Percentiles rank a stretch among this genome's conserved stretches.
phyloP scores from a whole-genome alignment of 768 basidiomycete genomes.

The Trametopsis cervina region DNA sequence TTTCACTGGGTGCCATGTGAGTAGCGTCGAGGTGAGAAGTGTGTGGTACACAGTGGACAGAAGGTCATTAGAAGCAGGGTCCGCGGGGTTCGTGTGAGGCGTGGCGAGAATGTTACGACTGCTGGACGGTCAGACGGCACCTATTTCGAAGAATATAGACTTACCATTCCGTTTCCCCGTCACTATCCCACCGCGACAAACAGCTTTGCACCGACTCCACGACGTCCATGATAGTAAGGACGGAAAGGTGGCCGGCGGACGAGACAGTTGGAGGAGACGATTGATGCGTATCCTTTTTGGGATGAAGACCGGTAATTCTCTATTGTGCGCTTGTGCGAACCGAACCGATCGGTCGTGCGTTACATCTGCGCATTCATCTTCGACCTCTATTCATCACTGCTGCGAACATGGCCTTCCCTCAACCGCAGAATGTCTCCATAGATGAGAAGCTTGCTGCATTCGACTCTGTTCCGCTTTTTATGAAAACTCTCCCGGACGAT shows the following conservation, averaged over 20 bases:
- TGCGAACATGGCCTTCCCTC: slow-evolving; percentile 13
- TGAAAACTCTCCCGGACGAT: slow-evolving; percentile 80
- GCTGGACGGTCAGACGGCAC: slow-evolving; percentile 11
- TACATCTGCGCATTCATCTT: no score
- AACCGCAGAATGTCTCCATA: slow-evolving; percentile 14
- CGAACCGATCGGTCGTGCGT: no score
- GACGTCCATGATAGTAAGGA: slow-evolving; percentile 44
- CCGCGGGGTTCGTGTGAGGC: slow-evolving; percentile 52
- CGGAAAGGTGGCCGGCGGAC: slow-evolving; percentile 1
- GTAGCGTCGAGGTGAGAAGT: slow-evolving; percentile 50
- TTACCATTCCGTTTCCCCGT: slow-evolving; percentile 61
- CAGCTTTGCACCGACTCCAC: slow-evolving; percentile 43
- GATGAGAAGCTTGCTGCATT: slow-evolving; percentile 37
- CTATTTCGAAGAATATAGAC: slow-evolving; percentile 18
- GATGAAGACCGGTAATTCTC: not conserved
- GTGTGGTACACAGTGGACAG: slow-evolving; percentile 67
- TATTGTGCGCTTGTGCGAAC: not conserved
- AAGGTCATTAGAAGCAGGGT: slow-evolving; percentile 44
- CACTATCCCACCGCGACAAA: slow-evolving; percentile 47
- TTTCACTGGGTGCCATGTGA: slow-evolving; percentile 12
- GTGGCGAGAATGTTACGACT: slow-evolving; percentile 59
- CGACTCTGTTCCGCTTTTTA: slow-evolving; percentile 83
- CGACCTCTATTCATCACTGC: not conserved
- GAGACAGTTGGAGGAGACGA: not conserved
- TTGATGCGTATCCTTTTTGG: not conserved